Evolutionary conservation across 2,329 filamentous ascomycete genomes (phyloP), one percentile per base, ranked within the genome.

Genomic region (Fusarium nematophilum): DNA sequence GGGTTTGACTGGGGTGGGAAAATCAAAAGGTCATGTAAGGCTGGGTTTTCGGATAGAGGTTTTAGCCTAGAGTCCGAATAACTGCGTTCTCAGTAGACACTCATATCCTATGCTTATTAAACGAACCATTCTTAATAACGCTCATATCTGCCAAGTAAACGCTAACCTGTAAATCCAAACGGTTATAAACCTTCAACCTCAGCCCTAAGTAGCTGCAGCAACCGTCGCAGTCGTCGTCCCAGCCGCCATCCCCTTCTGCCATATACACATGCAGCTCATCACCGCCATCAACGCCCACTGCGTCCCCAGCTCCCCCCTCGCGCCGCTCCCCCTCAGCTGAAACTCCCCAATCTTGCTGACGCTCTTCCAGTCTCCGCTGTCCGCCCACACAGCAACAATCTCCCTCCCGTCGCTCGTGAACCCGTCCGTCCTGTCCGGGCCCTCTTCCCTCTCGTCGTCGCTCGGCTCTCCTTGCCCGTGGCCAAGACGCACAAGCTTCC

Each of bases 351-450:
- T 46, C n/a, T 49, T 55, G 11, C 44, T 26, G 34, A 52, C 36
- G 26, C 34, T 56, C 31, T 56, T 64, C 18, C 57, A 55, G 13
- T 43, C 26, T 17, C 47, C 37, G 13, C 37, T 29, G 6, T 52
- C 39, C 2, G 46, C 30, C 50, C 50, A 63, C 4, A 65, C 50
- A 7, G 59, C 65, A 6, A 65, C 60, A 45, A 64, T 45, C 42
- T 67, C 57, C 31, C 60, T 61, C 3, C 64, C 53, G 5, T 62
- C 40, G 5, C 46, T 62, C 7, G 64, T 66, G 46, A 57, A 55
- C 8, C 43, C 53, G 15, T 64, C 47, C 5, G 13, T 15, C 2
- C 45, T 36, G n/a, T 58, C 42, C 3, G 29, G 39, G 5, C 50
- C 38, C 2, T 37, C 18, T 7, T 25, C 31, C 5, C n/a, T n/a